phyloP scores from a whole-genome alignment of 257 asterid genomes.

The Fraxinus cuspidata region DNA sequence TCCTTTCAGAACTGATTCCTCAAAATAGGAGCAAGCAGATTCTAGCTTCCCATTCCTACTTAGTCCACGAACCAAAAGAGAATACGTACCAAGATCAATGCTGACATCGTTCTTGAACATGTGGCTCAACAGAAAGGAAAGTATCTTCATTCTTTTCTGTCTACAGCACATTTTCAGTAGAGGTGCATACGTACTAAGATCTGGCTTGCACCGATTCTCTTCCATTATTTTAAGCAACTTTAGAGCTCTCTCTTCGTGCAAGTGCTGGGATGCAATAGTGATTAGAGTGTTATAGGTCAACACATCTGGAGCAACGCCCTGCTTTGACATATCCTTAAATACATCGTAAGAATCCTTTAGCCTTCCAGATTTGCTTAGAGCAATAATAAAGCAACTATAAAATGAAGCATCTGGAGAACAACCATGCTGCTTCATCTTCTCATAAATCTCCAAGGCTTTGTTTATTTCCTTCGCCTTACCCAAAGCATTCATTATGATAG shows the following conservation, averaged over 20 bases:
- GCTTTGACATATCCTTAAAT: conserved; percentile 76
- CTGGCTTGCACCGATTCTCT: conserved; percentile 61
- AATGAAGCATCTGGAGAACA: conserved; percentile 66
- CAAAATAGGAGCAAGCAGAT: conserved; percentile 64
- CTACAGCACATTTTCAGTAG: conserved; percentile 87
- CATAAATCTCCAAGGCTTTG: conserved; percentile 68
- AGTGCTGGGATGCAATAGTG: conserved; percentile 40
- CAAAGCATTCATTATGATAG: conserved; percentile 58
- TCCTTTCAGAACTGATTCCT: conserved; percentile 67
- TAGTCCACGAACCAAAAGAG: conserved; percentile 61
- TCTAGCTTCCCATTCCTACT: conserved; percentile 50
- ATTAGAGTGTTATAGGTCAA: conserved; percentile 63
- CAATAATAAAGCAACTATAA: conserved; percentile 50
- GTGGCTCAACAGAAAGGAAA: conserved; percentile 68
- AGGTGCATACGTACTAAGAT: conserved; percentile 63
- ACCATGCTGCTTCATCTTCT: conserved; percentile 60
- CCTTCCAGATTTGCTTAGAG: conserved; percentile 69
- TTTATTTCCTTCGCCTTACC: conserved; percentile 66
- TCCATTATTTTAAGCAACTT: conserved; percentile 67
- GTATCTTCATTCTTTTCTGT: conserved; percentile 76
- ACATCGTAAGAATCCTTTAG: conserved; percentile 65
- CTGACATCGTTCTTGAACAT: conserved; percentile 74
- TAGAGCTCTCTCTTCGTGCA: conserved; percentile 81
- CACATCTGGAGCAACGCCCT: conserved; percentile 58
- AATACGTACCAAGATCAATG: conserved; percentile 68